Conservation (phyloP, 2,329 filamentous ascomycete species). For the Cordyceps tenuipes region DNA sequence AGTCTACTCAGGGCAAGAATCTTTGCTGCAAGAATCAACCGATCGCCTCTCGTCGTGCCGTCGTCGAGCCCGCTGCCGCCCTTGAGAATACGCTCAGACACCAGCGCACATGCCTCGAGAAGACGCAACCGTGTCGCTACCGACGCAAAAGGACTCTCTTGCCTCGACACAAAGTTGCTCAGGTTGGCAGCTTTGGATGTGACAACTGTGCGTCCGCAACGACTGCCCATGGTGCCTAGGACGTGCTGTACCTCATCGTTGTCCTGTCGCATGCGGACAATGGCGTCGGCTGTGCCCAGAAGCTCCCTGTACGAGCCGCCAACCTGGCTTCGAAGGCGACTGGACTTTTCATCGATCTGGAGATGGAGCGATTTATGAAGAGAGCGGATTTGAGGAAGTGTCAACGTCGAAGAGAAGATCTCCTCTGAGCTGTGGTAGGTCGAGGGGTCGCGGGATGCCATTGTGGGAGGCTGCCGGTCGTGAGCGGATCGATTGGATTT, state of each 20-base stretch:
- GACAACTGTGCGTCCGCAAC: slow-evolving; percentile 66
- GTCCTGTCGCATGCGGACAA: slow-evolving; percentile 76
- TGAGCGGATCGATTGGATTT: not conserved
- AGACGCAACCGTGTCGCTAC: slow-evolving; percentile 39
- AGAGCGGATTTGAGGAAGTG: slow-evolving; percentile 54
- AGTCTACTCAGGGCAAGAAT: slow-evolving; percentile 68
- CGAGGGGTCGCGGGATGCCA: slow-evolving; percentile 39
- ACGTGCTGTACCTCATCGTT: slow-evolving; percentile 66
- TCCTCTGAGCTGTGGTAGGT: slow-evolving; percentile 39
- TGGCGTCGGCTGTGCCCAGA: slow-evolving; percentile 86
- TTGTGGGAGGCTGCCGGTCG: slow-evolving; percentile 17
- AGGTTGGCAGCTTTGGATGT: slow-evolving; percentile 56
- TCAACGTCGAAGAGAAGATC: slow-evolving; percentile 47
- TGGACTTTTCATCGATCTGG: slow-evolving; percentile 54
- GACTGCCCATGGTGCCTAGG: slow-evolving; percentile 62
- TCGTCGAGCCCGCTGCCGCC: slow-evolving; percentile 25
- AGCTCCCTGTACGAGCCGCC: slow-evolving; percentile 75
- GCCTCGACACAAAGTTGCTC: slow-evolving; percentile 32
- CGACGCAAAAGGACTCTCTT: slow-evolving; percentile 20
- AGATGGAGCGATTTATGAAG: slow-evolving; percentile 53
- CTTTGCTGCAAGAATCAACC: slow-evolving; percentile 55
- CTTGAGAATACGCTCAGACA: slow-evolving; percentile 41
- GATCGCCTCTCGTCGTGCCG: slow-evolving; percentile 34
- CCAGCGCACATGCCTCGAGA: slow-evolving; percentile 43
- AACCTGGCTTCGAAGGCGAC: slow-evolving; percentile 54